Evolutionary conservation across 495 filamentous ascomycete species (phyloP).

Genomic region (Lepraria neglecta): DNA sequence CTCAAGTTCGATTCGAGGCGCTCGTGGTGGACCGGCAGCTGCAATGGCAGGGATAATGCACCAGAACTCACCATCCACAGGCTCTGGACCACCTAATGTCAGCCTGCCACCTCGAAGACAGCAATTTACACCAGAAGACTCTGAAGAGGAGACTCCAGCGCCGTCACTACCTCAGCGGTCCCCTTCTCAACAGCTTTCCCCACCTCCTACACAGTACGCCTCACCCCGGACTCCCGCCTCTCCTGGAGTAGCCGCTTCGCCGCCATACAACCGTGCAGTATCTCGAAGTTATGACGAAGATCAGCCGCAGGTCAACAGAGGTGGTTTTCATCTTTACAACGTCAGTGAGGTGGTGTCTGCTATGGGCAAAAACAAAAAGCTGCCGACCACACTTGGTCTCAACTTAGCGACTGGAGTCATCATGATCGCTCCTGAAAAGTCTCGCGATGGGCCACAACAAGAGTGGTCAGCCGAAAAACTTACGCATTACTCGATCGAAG

Average conservation of each 20-base stretch:
- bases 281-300: constrained; percentile 37
- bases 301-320: constrained; percentile 48
- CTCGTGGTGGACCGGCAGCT: constrained; percentile 58
- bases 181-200: constrained; percentile 51
- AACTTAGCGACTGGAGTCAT: constrained; percentile 81
- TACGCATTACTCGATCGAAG: constrained; percentile 91
- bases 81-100: constrained; percentile 38
- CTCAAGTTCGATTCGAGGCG: constrained; percentile 29
- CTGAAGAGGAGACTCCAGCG: constrained; percentile 55
- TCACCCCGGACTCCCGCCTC: constrained; percentile 39
- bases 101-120: constrained; percentile 40
- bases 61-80: constrained; percentile 40
- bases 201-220: constrained; percentile 47
- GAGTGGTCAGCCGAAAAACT: constrained; percentile 94
- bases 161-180: constrained; percentile 66
- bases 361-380: constrained; percentile 95
- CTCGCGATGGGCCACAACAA: constrained; percentile 68
- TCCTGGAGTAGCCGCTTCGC: constrained; percentile 48
- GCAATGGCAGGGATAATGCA: constrained; percentile 68
- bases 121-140: constrained; percentile 55
- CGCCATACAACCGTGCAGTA: constrained; percentile 51
- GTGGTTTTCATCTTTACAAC: constrained; percentile 86
- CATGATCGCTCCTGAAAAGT: constrained; percentile 82
- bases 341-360: constrained; percentile 93
- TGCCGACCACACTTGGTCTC: constrained; percentile 88